Conservation (phyloP, 306 rosid species). For the Corylus americana region DNA sequence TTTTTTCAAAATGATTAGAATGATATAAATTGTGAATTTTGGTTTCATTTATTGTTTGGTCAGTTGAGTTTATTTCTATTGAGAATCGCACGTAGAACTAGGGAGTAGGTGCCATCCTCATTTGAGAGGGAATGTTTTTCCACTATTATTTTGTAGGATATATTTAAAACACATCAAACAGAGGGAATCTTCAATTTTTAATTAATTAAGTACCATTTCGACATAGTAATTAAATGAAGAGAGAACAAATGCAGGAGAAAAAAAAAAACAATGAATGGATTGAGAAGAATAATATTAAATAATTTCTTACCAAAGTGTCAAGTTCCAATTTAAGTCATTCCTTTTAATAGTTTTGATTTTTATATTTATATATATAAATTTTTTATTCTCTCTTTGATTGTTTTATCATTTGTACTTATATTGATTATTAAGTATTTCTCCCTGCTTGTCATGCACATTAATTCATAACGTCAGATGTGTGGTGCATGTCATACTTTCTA, state of each 20-base stretch:
- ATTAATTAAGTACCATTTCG: background rate
- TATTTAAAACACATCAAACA: background rate
- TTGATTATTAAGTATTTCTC: no score
- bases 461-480: background rate
- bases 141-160: background rate
- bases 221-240: background rate
- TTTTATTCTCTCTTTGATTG: no score
- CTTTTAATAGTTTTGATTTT: no score
- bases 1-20: no score
- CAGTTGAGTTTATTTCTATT: no score
- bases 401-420: no score
- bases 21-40: no score
- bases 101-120: background rate
- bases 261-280: background rate
- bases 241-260: background rate
- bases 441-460: background rate
- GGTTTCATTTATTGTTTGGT: no score
- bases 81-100: background rate
- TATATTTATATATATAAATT: no score
- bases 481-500: background rate
- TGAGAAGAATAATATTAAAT: no score
- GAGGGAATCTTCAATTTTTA: background rate
- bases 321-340: no score
- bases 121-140: slow-evolving; percentile 1
- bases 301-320: no score